phyloP scores from a whole-genome alignment of 2,329 filamentous ascomycete genomes.

The Sphaerulina musiva region DNA sequence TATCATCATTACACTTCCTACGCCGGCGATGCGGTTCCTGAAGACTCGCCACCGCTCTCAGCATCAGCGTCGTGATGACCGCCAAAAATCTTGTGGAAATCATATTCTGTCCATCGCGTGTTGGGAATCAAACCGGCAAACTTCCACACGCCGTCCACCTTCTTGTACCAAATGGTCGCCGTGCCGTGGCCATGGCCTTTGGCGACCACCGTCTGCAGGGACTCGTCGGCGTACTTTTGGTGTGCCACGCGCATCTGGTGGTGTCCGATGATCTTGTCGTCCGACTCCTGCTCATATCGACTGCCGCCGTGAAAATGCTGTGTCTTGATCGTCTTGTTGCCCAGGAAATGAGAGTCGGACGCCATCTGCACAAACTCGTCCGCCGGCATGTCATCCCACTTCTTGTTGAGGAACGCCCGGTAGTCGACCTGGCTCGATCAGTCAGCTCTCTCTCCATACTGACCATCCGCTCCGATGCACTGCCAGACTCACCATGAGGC shows the following conservation, averaged over 20 bases:
- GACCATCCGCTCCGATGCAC: not conserved
- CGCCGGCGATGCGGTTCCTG: not conserved
- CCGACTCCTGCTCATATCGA: conserved; percentile 41
- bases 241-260: conserved; percentile 52
- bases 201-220: conserved; percentile 38
- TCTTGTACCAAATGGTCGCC: conserved; percentile 47
- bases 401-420: conserved; percentile 45
- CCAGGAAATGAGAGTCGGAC: conserved; percentile 43
- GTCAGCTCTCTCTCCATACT: not conserved
- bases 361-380: conserved; percentile 46
- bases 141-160: conserved; percentile 49
- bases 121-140: conserved; percentile 47
- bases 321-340: conserved; percentile 46
- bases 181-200: conserved; percentile 49
- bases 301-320: conserved; percentile 48
- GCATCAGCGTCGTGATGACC: not conserved
- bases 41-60: not conserved
- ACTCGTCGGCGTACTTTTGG: conserved; percentile 45
- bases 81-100: conserved; percentile 46
- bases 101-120: conserved; percentile 47
- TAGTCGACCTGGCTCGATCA: conserved; percentile 55
- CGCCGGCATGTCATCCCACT: conserved; percentile 48
- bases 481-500: conserved; percentile 17
- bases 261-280: conserved; percentile 43
- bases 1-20: not conserved